Base-by-base conservation (phyloP, 805 yeast species). In the Grigorovia transvaalensis region DNA sequence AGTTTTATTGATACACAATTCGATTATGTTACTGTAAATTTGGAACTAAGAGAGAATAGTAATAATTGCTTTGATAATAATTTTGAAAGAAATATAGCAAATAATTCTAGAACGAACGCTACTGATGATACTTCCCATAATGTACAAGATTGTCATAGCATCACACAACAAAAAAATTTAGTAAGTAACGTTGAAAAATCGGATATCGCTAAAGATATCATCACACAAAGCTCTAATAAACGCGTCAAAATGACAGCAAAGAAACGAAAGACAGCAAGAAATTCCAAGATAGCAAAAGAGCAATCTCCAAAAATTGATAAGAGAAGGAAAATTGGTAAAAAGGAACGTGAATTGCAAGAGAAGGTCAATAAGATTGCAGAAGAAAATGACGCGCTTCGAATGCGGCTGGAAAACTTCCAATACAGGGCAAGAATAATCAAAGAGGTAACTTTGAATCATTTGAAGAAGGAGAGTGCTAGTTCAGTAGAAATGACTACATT, bases 301-400 rank as follows among this genome's bases (percentile, higher is more conserved):
- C 15, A 33, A 33, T 11, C 38, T 2, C 11, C 4, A 33, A 33
- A 33, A 80, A 62, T 65, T 84, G 52, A 81, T 79, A 60, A 76
- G 73, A 53, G 81, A 78, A 56, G 74, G 80, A 23, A 75, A 71
- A 44, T 72, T 71, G 49, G 71, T 74, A 46, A 71, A 74, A 50
- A 57, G 55, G 17, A 77, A 79, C 53, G 58, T 2, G 58, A 56
- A 0, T 59, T 76, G 43, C 62, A 59, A 15, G 55, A 54, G 9
- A 71, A 70, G 54, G 63, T 73, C n/a, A 53, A 54, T 8, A 54
- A 56, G 35, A 51, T 63, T 12, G 44, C 35, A 12, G 60, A 61
- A 48, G 50, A 60, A 41, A 57, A 58, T 50, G 56, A 54, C 40
- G 50, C 57, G 35, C 54, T 59, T 44, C 55, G 51, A 35, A 45